A percentile compares a stretch with the other conserved stretches of the same genome.
These are phyloP conservation scores for Populus trichocarpa DNA, from an alignment of 441 rosid species.

Conservation along the genomic window DNA sequence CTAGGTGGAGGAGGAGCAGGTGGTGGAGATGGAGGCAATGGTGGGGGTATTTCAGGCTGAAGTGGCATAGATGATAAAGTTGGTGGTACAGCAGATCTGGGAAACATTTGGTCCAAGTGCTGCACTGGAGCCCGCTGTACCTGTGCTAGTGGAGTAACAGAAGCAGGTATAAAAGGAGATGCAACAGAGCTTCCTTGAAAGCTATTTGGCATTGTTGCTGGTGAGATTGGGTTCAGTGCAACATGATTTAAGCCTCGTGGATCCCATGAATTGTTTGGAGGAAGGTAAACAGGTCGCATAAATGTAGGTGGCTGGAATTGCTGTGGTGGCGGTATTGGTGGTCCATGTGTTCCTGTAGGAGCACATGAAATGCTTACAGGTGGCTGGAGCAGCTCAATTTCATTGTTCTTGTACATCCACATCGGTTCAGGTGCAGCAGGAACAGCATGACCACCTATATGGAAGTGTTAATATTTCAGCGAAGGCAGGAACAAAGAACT, in stretches of 20 bases:
- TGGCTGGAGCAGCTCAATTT: constrained; percentile 38
- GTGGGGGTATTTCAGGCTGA: constrained; percentile 32
- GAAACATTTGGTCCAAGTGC: constrained; percentile 56
- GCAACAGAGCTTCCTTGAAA: constrained; percentile 53
- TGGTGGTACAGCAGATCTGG: constrained; percentile 51
- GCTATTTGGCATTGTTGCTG: constrained; percentile 43
- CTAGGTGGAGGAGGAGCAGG: constrained; percentile 88
- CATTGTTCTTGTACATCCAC: constrained; percentile 43
- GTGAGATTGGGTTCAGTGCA: constrained; percentile 53
- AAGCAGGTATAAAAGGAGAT: constrained; percentile 71
- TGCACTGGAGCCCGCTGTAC: constrained; percentile 60
- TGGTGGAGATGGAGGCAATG: constrained; percentile 68
- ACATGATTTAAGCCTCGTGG: constrained; percentile 52
- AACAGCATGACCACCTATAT: constrained; percentile 31
- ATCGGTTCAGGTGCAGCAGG: constrained; percentile 34
- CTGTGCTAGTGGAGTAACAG: constrained; percentile 76
- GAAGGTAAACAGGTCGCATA: constrained; percentile 59
- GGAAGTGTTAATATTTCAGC: constrained; percentile 22
- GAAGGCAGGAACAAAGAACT: background rate
- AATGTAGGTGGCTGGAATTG: constrained; percentile 71
- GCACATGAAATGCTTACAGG: constrained; percentile 58
- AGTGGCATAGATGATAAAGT: constrained; percentile 47
- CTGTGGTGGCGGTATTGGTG: constrained; percentile 59
- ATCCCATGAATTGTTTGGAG: constrained; percentile 80
- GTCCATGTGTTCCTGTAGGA: constrained; percentile 53